Percentiles rank a stretch among this genome's conserved stretches.
These are phyloP conservation scores for Schizothecium vesticola DNA, from an alignment of 495 filamentous ascomycete genomes.

Conservation along the genomic window DNA sequence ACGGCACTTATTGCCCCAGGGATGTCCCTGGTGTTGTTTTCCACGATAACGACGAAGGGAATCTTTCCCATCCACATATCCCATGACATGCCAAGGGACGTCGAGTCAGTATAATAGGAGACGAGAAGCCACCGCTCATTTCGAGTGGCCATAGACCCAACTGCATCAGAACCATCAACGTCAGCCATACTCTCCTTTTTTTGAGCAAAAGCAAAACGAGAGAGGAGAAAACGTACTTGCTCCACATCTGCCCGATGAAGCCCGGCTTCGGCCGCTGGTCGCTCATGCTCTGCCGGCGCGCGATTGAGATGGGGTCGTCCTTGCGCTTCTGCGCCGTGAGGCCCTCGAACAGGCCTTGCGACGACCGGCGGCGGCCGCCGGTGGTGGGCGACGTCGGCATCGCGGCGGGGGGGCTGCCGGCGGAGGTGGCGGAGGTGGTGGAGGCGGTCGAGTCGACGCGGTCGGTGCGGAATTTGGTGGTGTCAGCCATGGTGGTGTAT, in stretches of 20 bases:
- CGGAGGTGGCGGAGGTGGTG: conserved; percentile 13
- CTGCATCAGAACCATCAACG: not conserved
- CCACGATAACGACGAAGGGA: not conserved
- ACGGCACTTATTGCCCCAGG: not conserved
- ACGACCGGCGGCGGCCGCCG: conserved; percentile 25
- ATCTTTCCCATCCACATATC: not conserved
- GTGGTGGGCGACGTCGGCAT: not conserved
- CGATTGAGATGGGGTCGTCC: conserved; percentile 33
- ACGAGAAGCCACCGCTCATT: not conserved
- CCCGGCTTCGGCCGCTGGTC: conserved; percentile 40
- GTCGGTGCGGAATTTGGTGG: conserved; percentile 18
- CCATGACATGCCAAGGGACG: not conserved
- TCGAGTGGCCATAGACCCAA: not conserved
- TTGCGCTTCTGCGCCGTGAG: conserved; percentile 41
- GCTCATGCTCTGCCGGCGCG: conserved; percentile 39
- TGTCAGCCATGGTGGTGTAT: not conserved
- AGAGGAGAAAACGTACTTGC: conserved; percentile 29
- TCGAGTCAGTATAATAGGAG: not conserved
- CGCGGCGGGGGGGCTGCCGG: conserved; percentile 13
- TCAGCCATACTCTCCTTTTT: no score
- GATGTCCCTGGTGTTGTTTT: not conserved
- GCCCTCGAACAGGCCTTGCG: conserved; percentile 35
- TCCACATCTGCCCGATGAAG: conserved; percentile 44
- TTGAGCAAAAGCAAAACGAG: no score
- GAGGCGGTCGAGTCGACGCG: conserved; percentile 29